These are phyloP conservation scores for Mycosarcoma maydis DNA, from an alignment of 1,284 basidiomycete genomes.

Conservation along the genomic window DNA sequence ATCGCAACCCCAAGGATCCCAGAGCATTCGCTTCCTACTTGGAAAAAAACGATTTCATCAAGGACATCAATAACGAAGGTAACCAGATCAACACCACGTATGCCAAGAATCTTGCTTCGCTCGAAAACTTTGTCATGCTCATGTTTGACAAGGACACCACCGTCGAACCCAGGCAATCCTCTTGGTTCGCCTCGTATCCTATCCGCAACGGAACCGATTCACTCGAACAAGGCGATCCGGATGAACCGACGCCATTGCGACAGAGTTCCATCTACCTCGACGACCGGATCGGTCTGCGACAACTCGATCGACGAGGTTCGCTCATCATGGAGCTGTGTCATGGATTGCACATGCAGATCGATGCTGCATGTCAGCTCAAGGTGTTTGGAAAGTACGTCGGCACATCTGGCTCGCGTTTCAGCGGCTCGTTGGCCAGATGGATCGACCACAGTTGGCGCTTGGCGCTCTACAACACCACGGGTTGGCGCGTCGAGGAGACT, in stretches of 20 bases:
- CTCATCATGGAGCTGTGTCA: slow-evolving; percentile 60
- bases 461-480: slow-evolving; percentile 40
- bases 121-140: slow-evolving; percentile 67
- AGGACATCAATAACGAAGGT: slow-evolving; percentile 68
- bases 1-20: slow-evolving; percentile 75
- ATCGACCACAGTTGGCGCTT: slow-evolving; percentile 41
- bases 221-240: slow-evolving; percentile 1
- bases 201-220: slow-evolving; percentile 39
- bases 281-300: slow-evolving; percentile 86
- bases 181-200: slow-evolving; percentile 62
- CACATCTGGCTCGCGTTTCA: slow-evolving; percentile 26
- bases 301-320: slow-evolving; percentile 77
- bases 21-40: slow-evolving; percentile 78
- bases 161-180: slow-evolving; percentile 60
- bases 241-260: slow-evolving; percentile 74
- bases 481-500: slow-evolving; percentile 38
- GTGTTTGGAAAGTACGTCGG: slow-evolving; percentile 62
- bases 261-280: slow-evolving; percentile 80
- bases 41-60: slow-evolving; percentile 71
- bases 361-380: slow-evolving; percentile 57
- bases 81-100: slow-evolving; percentile 53
- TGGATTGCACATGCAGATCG: slow-evolving; percentile 63
- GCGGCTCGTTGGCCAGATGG: slow-evolving; percentile 16
- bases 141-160: slow-evolving; percentile 61
- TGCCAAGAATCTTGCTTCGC: slow-evolving; percentile 52